phyloP scores from a whole-genome alignment of 108 stramenopile genomes.

The Pseudonitzschia pungens region DNA sequence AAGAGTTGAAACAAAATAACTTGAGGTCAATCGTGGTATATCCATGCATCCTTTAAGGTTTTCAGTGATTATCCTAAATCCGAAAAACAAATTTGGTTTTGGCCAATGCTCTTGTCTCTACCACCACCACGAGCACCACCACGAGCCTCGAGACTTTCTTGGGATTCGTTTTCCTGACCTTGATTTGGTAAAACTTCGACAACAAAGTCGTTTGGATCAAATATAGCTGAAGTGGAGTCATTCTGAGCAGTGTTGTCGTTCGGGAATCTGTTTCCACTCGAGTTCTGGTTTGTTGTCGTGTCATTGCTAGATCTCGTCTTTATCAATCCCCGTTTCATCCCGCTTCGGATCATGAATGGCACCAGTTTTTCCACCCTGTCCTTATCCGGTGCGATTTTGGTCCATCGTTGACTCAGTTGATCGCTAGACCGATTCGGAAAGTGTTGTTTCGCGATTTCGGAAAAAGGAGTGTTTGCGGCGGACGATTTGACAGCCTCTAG shows the following conservation, averaged over 20 bases:
- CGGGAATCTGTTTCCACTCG: neutral
- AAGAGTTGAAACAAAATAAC: too few relatives aligned
- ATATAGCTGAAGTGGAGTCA: neutral
- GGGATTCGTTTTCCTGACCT: neutral
- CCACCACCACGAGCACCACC: neutral
- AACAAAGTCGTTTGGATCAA: conserved; percentile 36
- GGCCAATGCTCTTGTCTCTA: too few relatives aligned
- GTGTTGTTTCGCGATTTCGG: conserved; percentile 20
- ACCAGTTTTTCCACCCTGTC: conserved; percentile 25
- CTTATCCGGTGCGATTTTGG: conserved; percentile 38
- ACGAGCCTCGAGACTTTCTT: neutral
- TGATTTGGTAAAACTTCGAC: conserved; percentile 6
- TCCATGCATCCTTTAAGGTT: too few relatives aligned
- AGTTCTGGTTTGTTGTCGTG: neutral
- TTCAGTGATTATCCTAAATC: too few relatives aligned
- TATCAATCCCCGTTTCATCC: conserved; percentile 19
- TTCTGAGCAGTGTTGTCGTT: neutral
- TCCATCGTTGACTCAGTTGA: conserved; percentile 37
- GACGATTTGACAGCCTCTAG: conserved; percentile 7
- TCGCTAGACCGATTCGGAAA: conserved; percentile 45
- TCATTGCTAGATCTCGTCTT: conserved; percentile 6
- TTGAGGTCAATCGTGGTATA: too few relatives aligned
- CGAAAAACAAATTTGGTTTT: too few relatives aligned
- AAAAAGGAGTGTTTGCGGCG: conserved; percentile 7
- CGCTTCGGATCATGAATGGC: conserved; percentile 12